Evolutionary conservation across 1,284 basidiomycete genomes (phyloP), one percentile per base, ranked within the genome.

Genomic region (Prillingera fragicola): DNA sequence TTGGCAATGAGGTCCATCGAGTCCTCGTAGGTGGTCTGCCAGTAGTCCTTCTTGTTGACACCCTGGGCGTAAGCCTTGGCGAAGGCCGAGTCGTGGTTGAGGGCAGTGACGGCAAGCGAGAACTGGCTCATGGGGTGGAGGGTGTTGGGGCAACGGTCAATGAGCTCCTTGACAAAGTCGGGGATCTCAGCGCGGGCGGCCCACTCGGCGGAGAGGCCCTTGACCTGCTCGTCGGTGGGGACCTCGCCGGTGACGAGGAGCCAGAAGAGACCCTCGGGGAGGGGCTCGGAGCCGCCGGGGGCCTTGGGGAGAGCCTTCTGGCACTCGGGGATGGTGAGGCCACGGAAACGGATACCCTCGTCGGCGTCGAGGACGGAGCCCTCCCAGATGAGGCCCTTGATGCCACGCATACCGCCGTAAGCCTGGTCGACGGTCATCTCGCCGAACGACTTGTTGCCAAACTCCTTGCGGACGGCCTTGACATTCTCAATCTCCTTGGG

Each of bases 1-100:
- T 97, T 97, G 68, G 94, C 94, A 65, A 97, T 95, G 54, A 96
- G 78, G 76, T 96, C 91, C 86, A 97, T 92, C 43, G 85, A 82
- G 75, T 98, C 94, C 69, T 98, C 94, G 56, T 92, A 94, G 44
- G 84, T 85, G 48, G 89, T 84, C 60, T 85, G 82, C 94, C 94
- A 98, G 80, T 97, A 97, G 48, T 97, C 92, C 72, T 84, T 85
- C 80, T 98, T 98, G 69, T 83, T 82, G 63, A 94, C 80, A 58
- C 94, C 94, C 62, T 87, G 77, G 54, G 85, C 82, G 77, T 97
- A 97, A 10, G 89, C 90, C 73, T 90, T 88, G 57, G 94, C 90
- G 67, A 97, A 97, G 45, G 89, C 87, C 21, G 91, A 96, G 74
- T 96, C 85, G 73, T 97, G 92, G 78, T 95, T 96, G 70, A 90